These are phyloP conservation scores for Sanghuangporus weigelae DNA, from an alignment of 1,284 basidiomycete species.

Conservation along the genomic window DNA sequence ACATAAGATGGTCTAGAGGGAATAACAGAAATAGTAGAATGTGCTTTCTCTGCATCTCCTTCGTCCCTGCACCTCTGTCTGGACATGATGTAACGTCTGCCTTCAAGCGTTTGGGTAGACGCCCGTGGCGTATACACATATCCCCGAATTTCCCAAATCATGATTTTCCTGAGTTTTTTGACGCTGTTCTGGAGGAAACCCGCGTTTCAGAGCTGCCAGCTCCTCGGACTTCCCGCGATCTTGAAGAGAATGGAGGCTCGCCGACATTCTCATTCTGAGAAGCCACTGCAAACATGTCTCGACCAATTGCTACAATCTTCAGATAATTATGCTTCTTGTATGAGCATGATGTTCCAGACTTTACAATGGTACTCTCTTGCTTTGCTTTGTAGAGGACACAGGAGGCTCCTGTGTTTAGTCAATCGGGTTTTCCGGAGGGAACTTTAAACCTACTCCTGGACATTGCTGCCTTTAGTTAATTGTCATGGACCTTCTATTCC, in stretches of 20 bases:
- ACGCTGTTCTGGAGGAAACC: background rate
- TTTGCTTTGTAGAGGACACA: no score
- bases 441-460: no score
- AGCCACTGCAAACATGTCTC: background rate
- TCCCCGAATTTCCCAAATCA: background rate
- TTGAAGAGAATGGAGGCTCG: background rate
- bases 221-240: background rate
- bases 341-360: no score
- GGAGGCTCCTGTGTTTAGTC: no score
- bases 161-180: background rate
- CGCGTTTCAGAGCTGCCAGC: background rate
- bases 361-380: no score
- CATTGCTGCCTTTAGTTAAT: no score
- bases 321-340: no score
- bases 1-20: background rate
- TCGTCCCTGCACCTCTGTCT: background rate
- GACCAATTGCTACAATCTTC: background rate
- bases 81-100: background rate
- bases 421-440: no score
- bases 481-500: background rate
- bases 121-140: background rate
- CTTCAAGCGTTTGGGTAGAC: background rate
- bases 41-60: background rate
- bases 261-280: no score
- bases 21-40: background rate